Conservation (phyloP, 225 moss, liverwort and hornwort species). For the Rhytidiadelphus loreus region DNA sequence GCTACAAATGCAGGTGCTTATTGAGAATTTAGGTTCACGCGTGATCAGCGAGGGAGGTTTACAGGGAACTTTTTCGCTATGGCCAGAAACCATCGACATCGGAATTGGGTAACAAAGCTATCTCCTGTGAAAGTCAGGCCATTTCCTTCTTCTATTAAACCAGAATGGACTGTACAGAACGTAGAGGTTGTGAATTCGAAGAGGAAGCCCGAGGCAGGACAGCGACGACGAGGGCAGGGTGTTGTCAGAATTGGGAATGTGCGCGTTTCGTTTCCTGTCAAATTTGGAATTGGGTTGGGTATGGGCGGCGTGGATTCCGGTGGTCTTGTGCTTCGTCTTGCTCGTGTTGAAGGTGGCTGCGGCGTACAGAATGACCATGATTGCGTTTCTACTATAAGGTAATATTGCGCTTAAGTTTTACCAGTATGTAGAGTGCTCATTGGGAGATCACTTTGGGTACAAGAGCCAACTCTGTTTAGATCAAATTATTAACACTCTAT, state of each 20-base stretch:
- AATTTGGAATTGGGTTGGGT: constrained; percentile 57
- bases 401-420: not conserved
- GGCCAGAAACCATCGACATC: constrained; percentile 19
- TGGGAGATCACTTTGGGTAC: not conserved
- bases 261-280: constrained; percentile 74
- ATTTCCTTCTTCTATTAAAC: not conserved
- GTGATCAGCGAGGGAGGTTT: not conserved
- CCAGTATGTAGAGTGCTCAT: not conserved
- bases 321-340: constrained; percentile 56
- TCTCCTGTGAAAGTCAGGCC: constrained; percentile 10
- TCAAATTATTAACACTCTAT: not conserved
- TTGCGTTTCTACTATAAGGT: constrained; percentile 1
- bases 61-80: constrained; percentile 1
- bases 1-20: not conserved
- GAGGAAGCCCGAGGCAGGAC: not conserved
- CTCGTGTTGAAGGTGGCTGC: constrained; percentile 61
- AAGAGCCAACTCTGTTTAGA: not conserved
- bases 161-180: constrained; percentile 16
- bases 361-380: constrained; percentile 14
- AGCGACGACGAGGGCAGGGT: not conserved
- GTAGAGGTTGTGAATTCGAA: not conserved
- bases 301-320: constrained; percentile 47
- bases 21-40: not conserved
- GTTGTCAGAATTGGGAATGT: constrained; percentile 10
- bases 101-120: constrained; percentile 24